Percentiles rank a stretch among this genome's conserved stretches.
Conservation (phyloP, 2,329 filamentous ascomycete species). For the Colletotrichum scovillei region DNA sequence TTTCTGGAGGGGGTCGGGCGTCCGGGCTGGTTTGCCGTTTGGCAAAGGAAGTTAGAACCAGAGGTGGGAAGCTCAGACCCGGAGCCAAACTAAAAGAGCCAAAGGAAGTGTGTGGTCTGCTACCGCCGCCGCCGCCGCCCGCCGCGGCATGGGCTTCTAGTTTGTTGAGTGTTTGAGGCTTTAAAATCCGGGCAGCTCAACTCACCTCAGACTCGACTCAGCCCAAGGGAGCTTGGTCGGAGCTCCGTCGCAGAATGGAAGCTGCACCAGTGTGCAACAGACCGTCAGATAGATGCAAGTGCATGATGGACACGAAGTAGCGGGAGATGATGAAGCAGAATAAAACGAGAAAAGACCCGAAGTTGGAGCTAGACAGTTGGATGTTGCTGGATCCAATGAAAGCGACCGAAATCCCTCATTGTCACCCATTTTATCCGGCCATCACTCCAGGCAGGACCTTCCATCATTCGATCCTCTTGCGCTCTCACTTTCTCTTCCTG, state of each 20-base stretch:
- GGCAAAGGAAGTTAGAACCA: background rate
- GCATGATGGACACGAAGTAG: background rate
- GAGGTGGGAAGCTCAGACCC: background rate
- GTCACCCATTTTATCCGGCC: background rate
- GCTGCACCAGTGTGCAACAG: background rate
- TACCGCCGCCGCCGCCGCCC: background rate
- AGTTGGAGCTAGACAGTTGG: conserved; percentile 17
- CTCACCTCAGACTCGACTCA: background rate
- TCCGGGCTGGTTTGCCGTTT: conserved; percentile 3
- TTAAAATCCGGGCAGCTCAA: background rate
- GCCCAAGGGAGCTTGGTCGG: conserved; percentile 8
- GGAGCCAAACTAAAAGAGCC: background rate
- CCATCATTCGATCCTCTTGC: background rate
- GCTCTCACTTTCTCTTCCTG: background rate
- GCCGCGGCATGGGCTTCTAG: conserved; percentile 19
- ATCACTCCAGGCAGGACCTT: background rate
- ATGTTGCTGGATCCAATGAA: background rate
- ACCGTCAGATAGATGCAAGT: background rate
- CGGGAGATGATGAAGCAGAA: conserved; percentile 11
- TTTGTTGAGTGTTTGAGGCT: conserved; percentile 36
- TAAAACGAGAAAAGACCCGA: conserved; percentile 13
- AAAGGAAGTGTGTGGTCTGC: conserved; percentile 11
- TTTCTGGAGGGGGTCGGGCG: background rate
- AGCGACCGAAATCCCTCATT: conserved; percentile 10
- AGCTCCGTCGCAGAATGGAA: background rate